These are phyloP conservation scores for Phanerochaete carnosa DNA, from an alignment of 768 basidiomycete genomes.

Conservation along the genomic window DNA sequence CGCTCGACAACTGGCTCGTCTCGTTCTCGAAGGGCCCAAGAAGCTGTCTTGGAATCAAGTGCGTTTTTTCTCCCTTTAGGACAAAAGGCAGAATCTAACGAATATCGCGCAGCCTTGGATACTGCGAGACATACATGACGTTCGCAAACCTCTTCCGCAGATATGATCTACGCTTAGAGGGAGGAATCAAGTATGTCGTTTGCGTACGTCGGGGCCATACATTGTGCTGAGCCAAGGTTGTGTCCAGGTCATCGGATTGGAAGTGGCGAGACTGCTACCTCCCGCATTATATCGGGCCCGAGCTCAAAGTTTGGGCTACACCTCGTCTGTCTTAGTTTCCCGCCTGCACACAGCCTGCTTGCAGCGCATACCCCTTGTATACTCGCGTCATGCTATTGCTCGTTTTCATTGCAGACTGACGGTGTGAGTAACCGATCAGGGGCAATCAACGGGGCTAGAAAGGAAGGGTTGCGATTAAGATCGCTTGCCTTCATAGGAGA, in stretches of 20 bases:
- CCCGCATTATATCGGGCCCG: conserved; percentile 1
- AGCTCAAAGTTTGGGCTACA: not conserved
- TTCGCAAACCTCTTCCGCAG: conserved; percentile 38
- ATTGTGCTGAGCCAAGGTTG: not conserved
- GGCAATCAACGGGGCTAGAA: too few species aligned
- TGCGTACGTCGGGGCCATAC: not conserved
- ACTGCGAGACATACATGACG: conserved; percentile 41
- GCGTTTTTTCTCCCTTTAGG: conserved; percentile 10
- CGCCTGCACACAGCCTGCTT: too few species aligned
- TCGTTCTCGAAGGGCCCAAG: conserved; percentile 42
- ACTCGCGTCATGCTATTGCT: too few species aligned
- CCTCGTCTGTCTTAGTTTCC: not conserved
- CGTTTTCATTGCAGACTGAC: too few species aligned
- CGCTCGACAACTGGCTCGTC: not conserved
- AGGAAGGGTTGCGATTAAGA: too few species aligned
- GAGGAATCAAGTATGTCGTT: not conserved
- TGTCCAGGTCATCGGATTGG: not conserved
- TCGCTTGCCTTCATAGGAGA: too few species aligned
- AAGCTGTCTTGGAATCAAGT: conserved; percentile 45
- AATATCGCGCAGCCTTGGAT: conserved; percentile 32
- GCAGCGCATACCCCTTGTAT: too few species aligned
- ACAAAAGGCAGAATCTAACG: not conserved
- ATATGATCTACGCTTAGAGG: conserved; percentile 29
- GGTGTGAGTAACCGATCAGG: too few species aligned
- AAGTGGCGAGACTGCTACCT: conserved; percentile 4